phyloP scores from a whole-genome alignment of 2,329 filamentous ascomycete species.

The Colletotrichum sublineola region DNA sequence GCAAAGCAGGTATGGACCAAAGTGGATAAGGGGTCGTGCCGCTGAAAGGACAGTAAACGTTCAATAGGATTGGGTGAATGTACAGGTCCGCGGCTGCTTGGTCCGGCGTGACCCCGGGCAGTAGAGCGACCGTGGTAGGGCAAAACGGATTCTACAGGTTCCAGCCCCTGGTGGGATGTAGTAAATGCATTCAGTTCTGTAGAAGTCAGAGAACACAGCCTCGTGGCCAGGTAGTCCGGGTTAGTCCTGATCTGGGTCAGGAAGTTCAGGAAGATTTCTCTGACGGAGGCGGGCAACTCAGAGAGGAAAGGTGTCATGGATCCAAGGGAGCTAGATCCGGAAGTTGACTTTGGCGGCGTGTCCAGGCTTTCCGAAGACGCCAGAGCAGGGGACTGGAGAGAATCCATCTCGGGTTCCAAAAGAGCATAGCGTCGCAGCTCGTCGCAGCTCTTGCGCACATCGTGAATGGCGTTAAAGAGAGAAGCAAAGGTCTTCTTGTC shows the following conservation, averaged over 20 bases:
- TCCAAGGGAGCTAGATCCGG: constrained; percentile 54
- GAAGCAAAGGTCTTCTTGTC: constrained; percentile 83
- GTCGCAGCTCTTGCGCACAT: constrained; percentile 83
- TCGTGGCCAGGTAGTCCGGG: constrained; percentile 86
- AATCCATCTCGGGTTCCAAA: constrained; percentile 79
- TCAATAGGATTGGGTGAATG: constrained; percentile 77
- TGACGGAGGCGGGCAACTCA: constrained; percentile 80
- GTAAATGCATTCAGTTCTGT: constrained; percentile 83
- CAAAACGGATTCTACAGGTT: constrained; percentile 86
- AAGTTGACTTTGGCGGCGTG: constrained; percentile 24
- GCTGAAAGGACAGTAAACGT: constrained; percentile 87
- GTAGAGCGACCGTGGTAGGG: constrained; percentile 72
- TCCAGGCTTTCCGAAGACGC: constrained; percentile 49
- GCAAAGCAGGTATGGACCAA: constrained; percentile 92
- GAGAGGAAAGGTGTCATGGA: constrained; percentile 72
- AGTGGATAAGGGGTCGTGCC: constrained; percentile 86
- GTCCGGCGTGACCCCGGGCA: constrained; percentile 58
- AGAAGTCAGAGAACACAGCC: constrained; percentile 81
- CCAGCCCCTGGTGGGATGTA: constrained; percentile 81
- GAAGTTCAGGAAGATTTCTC: constrained; percentile 83
- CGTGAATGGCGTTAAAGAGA: constrained; percentile 82
- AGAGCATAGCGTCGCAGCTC: constrained; percentile 78
- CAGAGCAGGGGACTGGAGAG: constrained; percentile 65
- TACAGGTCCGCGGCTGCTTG: constrained; percentile 48
- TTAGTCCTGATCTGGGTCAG: constrained; percentile 87